Evolutionary conservation across 1,139 yeast genomes (phyloP), one percentile per base, ranked within the genome.

Genomic region (Blastobotrys capitulatus): DNA sequence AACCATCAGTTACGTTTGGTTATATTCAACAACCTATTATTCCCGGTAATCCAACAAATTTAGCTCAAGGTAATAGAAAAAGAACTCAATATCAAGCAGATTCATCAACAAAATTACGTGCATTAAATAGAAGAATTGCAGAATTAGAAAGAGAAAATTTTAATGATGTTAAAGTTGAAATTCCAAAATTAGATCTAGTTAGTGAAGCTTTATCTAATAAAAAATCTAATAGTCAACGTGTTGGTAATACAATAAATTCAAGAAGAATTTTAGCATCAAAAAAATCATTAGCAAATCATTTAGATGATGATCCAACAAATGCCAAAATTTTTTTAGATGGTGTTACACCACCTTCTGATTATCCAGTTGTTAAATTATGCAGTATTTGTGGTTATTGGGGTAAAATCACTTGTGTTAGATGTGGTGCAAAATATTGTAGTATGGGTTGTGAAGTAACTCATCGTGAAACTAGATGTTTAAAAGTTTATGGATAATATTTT

Each of bases 341-440:
- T 16, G 65, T 68, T 1, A 59, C 68, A 1, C 50, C 48, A 12
- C 63, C 67, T 1, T 62, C 74, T 7, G 47, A 45, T 16, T 71
- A 70, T 51, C 75, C 76, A 1, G 50, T 63, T 7, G 54, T 65
- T 10, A 54, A 57, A 1, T 52, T 70, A 37, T 72, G 77, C 54
- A 57, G 64, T n/a, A 67, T 73, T 0, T 72, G 77, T 51, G 76
- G 77, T 3, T 70, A 67, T 54, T 65, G 69, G 62, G 70, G 73
- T 4, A 58, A 55, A 16, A 54, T 64, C 16, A 56, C 60, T 2
- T 73, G 74, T 53, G 54, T 63, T 26, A 55, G 65, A 35, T 72
- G 77, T 48, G 73, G 73, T 6, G 64, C 66, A 9, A 51, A 62
- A 22, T 66, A 65, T 52, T 73, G 77, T 53, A 61, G 73, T 10